Conservation (phyloP, 148 eudicot species). For the Chenopodium berlandieri region DNA sequence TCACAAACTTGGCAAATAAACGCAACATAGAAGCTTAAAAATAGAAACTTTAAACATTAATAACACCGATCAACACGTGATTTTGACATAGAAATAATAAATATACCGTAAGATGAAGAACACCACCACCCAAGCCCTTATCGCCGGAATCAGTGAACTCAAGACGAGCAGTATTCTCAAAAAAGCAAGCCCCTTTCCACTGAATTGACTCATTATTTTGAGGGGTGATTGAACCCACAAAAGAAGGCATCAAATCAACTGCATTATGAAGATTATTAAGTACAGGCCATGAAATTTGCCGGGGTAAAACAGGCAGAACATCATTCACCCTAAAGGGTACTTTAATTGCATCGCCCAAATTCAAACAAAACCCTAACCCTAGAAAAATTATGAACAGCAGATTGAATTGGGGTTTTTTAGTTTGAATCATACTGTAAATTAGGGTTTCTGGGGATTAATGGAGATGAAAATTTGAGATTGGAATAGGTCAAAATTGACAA, state of each 20-base stretch:
- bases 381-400: constrained; percentile 25
- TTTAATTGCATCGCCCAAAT: constrained; percentile 54
- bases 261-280: constrained; percentile 78
- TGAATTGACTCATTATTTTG: constrained; percentile 37
- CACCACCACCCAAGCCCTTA: constrained; percentile 77
- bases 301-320: constrained; percentile 81
- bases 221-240: constrained; percentile 70
- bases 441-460: neutral
- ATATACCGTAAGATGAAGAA: constrained; percentile 66
- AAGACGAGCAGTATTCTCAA: constrained; percentile 57
- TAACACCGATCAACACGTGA: neutral
- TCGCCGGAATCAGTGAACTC: constrained; percentile 49
- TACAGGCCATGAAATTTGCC: constrained; percentile 90
- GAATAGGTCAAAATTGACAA: neutral
- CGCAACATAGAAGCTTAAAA: neutral
- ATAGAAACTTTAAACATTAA: neutral
- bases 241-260: constrained; percentile 83
- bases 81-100: neutral
- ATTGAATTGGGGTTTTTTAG: constrained; percentile 10
- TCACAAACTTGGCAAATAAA: neutral
- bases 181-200: constrained; percentile 96
- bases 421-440: constrained; percentile 14
- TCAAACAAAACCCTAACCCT: constrained; percentile 48
- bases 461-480: neutral
- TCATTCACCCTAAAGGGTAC: constrained; percentile 74